Evolutionary conservation across 306 rosid genomes (phyloP), one percentile per base, ranked within the genome.

Genomic region (Vigna angularis): DNA sequence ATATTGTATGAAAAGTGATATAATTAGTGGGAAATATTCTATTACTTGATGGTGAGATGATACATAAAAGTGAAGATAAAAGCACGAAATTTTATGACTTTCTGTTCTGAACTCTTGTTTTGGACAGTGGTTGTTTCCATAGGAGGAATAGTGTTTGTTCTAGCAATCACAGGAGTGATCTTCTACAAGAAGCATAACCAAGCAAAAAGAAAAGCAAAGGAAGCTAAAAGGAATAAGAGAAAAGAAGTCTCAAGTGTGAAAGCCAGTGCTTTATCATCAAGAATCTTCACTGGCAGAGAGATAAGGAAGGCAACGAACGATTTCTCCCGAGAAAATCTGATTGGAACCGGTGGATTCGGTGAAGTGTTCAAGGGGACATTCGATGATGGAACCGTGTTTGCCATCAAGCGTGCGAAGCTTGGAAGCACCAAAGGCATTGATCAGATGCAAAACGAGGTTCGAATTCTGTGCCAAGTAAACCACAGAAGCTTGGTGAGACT

Each of bases 401-500:
- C 91, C 30, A 77, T 89, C 65, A 89, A 89, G 66, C 85, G 84
- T 0, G 89, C 88, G 49, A 87, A 82, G 81, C 83, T 74, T 0
- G 89, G 93, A 3, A 79, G 72, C 75, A 79, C 89, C 24, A 81
- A 85, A 56, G 88, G 85, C 73, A 74, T 75, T 6, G 93, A 89
- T 32, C 93, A 89, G 50, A 79, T 87, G 24, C 82, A 87, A 8
- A 89, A 87, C 5, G 89, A 87, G 78, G 89, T 89, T 10, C 78
- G 84, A 63, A 81, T 89, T 9, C 85, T 89, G 1, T 87, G 87
- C 83, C 90, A 87, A 18, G 91, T 89, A 0, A 89, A 89, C 85
- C 93, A 89, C 44, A 69, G 86, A 20, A 79, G 89, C 80, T 75
- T 87, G 1, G 91, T 89, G n/a, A 83, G 89, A 24, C 86, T 85